Percentiles rank a stretch among this genome's conserved stretches.
phyloP scores from a whole-genome alignment of 257 asterid genomes.

The Solanum rostratum region DNA sequence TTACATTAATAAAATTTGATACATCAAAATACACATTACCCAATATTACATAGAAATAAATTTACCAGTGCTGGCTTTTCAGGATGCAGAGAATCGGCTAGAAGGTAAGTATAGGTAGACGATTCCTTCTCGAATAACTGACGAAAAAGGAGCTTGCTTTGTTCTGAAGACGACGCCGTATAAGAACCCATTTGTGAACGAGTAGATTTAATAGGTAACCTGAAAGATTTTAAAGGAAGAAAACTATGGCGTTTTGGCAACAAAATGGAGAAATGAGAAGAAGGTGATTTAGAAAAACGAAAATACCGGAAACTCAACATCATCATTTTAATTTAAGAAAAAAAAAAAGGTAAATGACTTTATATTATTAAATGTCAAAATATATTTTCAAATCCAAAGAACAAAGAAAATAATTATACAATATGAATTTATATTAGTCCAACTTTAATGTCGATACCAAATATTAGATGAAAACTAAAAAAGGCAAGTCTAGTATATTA shows the following conservation, averaged over 20 bases:
- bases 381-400: not conserved
- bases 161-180: slow-evolving; percentile 43
- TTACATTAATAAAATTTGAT: too few relatives aligned
- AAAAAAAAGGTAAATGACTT: not conserved
- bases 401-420: too few relatives aligned
- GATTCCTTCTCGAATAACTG: slow-evolving; percentile 96
- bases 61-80: slow-evolving; percentile 85
- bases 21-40: not conserved
- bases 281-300: not conserved
- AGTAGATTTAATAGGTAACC: not conserved
- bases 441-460: too few relatives aligned
- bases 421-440: too few relatives aligned
- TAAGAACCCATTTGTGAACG: slow-evolving; percentile 45
- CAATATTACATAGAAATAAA: not conserved
- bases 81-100: slow-evolving; percentile 88
- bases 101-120: slow-evolving; percentile 83
- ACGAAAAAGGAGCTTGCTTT: slow-evolving; percentile 54
- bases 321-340: not conserved
- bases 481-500: too few relatives aligned
- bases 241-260: not conserved
- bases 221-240: not conserved
- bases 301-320: not conserved
- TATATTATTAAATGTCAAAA: not conserved
- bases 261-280: not conserved
- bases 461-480: too few relatives aligned